Base-by-base conservation (phyloP, 352 stramenopile genomes). In the Stramenopiles sp. region DNA sequence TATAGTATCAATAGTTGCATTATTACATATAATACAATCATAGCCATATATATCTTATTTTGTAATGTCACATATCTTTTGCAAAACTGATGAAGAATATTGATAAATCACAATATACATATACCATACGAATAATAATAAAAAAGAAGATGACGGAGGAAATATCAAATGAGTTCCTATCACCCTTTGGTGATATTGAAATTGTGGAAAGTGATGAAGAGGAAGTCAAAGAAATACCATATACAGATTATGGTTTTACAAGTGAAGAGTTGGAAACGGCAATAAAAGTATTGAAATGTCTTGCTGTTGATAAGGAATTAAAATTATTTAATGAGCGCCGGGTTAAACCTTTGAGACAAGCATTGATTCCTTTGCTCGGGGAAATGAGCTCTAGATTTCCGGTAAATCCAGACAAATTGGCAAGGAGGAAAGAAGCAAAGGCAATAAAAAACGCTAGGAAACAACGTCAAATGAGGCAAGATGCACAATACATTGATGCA, bases 401-500 rank as follows among this genome's bases (percentile, higher is more conserved):
- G 79, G 84, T 89, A 33, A 85, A 85, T 74, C 79, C 78, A 7
- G 82, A 85, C 13, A 53, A 53, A 53, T 53, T 13, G 4, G 4
- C 4, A 13, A 4, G 38, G 38, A 53, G 38, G 13, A 53, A 53
- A 13, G 38, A 53, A 13, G 38, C 38, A 53, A 53, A 53, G 13
- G 38, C 38, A 13, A 4, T 53, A 13, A 4, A 13, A 53, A 82
- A 79, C 23, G 81, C 90, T 77, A 82, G 83, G 65, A 79, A 83
- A 78, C 84, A 85, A 27, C 86, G 90, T 81, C 83, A 90, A 79
- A 86, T 84, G 78, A 92, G 90, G 83, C 83, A 86, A 79, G 88
- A 92, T 81, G 84, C 88, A 82, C 84, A 90, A 82, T 90, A 86
- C 78, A 87, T 92, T 74, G 91, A 92, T 81, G 91, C 90, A 79